phyloP scores from a whole-genome alignment of 2,329 filamentous ascomycete genomes.

The Colletotrichum zoysiae region DNA sequence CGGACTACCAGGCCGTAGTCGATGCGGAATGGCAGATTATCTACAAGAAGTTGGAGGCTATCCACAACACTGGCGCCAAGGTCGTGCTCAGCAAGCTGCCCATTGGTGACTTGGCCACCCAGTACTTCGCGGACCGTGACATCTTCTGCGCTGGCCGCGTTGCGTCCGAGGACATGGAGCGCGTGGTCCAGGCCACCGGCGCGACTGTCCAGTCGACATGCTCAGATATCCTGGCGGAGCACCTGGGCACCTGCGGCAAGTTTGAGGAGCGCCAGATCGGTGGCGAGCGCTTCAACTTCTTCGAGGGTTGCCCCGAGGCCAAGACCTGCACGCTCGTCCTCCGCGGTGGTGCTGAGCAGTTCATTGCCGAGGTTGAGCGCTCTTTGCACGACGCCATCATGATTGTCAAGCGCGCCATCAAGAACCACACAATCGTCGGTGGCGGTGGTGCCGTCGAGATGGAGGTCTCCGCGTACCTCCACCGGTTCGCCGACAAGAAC shows the following conservation, averaged over 20 bases:
- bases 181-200: constrained; percentile 93
- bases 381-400: constrained; percentile 99
- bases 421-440: constrained; percentile 93
- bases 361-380: constrained; percentile 98
- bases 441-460: constrained; percentile 96
- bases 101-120: constrained; percentile 96
- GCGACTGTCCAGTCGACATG: constrained; percentile 95
- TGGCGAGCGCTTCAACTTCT: constrained; percentile 98
- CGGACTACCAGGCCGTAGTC: constrained; percentile 99
- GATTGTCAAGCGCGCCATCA: constrained; percentile 98
- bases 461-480: constrained; percentile 94
- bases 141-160: constrained; percentile 98
- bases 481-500: constrained; percentile 92
- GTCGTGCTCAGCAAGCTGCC: constrained; percentile 97
- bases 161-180: constrained; percentile 91
- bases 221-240: constrained; percentile 90
- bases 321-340: constrained; percentile 98
- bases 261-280: constrained; percentile 99
- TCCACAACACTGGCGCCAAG: constrained; percentile 95
- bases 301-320: constrained; percentile 93
- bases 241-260: constrained; percentile 88
- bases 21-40: constrained; percentile 99
- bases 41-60: constrained; percentile 97
- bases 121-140: constrained; percentile 97
- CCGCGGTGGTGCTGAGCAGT: constrained; percentile 96